Conservation (phyloP, 768 basidiomycete species). For the Kwoniella newhampshirensis region DNA sequence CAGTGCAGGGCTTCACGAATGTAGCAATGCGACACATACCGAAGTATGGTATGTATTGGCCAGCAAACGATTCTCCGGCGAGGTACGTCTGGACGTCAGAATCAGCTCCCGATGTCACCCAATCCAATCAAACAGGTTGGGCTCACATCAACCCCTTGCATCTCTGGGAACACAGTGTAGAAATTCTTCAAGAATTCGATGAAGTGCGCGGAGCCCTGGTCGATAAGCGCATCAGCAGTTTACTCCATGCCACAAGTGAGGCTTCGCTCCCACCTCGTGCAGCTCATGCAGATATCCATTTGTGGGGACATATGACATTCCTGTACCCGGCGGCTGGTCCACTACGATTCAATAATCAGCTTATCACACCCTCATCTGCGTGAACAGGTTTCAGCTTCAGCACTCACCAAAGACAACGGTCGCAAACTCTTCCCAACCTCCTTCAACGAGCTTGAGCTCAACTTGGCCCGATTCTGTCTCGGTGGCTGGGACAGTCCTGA, state of each 20-base stretch:
- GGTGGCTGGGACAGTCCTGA: slow-evolving; percentile 57
- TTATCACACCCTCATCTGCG: background rate
- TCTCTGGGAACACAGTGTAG: slow-evolving; percentile 88
- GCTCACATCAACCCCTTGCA: slow-evolving; percentile 74
- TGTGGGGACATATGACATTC: slow-evolving; percentile 84
- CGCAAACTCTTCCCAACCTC: slow-evolving; percentile 97
- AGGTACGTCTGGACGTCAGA: slow-evolving; percentile 74
- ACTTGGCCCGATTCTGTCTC: slow-evolving; percentile 60
- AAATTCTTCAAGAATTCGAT: slow-evolving; percentile 83
- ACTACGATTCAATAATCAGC: too few relatives aligned
- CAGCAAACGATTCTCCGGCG: slow-evolving; percentile 93
- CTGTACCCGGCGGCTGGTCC: slow-evolving; percentile 96
- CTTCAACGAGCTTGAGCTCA: slow-evolving; percentile 70
- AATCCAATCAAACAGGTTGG: too few relatives aligned
- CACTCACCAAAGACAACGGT: slow-evolving; percentile 84
- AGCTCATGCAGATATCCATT: slow-evolving; percentile 80
- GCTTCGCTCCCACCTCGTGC: slow-evolving; percentile 59
- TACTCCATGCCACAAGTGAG: background rate
- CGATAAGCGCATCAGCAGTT: background rate
- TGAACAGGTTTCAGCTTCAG: background rate
- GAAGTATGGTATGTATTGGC: slow-evolving; percentile 96
- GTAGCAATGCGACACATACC: slow-evolving; percentile 57
- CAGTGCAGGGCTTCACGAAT: slow-evolving; percentile 5
- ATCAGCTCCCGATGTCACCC: slow-evolving; percentile 4
- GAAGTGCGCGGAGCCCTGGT: slow-evolving; percentile 72